Conservation (phyloP, 148 eudicot species). For the Fagopyrum tataricum region DNA sequence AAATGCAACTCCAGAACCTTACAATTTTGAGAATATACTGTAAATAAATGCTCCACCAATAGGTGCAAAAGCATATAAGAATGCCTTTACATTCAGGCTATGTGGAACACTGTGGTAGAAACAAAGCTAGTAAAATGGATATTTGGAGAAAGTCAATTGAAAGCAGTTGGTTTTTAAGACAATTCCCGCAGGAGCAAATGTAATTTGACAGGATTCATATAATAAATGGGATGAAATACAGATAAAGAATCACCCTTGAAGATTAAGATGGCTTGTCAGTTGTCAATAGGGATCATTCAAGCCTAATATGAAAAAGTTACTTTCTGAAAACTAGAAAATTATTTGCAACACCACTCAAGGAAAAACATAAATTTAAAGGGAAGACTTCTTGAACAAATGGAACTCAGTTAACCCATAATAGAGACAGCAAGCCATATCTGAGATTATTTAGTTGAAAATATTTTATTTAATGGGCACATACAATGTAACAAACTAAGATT, state of each 20-base stretch:
- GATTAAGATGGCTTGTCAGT: not conserved
- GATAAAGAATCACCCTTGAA: not conserved
- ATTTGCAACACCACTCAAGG: not conserved
- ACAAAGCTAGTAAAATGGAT: not conserved
- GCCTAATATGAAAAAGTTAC: not conserved
- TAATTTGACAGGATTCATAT: not conserved
- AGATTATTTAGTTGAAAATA: not conserved
- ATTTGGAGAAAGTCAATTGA: not conserved
- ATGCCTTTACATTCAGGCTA: not conserved
- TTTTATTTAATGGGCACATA: not conserved
- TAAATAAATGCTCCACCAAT: not conserved
- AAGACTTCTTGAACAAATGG: not conserved
- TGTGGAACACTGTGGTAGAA: not conserved
- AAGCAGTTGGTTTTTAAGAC: not conserved
- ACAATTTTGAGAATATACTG: not conserved
- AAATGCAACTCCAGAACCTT: not conserved
- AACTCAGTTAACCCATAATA: not conserved
- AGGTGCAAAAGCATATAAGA: not conserved
- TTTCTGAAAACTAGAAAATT: not conserved
- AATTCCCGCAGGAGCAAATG: not conserved
- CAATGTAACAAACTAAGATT: constrained; percentile 9
- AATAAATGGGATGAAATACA: not conserved
- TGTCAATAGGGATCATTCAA: not conserved
- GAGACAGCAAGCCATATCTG: not conserved
- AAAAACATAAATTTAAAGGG: not conserved